Percentiles rank a stretch among this genome's conserved stretches.
These are phyloP conservation scores for Geotrichum aggregatum DNA, from an alignment of 1,139 yeast genomes.

Conservation along the genomic window DNA sequence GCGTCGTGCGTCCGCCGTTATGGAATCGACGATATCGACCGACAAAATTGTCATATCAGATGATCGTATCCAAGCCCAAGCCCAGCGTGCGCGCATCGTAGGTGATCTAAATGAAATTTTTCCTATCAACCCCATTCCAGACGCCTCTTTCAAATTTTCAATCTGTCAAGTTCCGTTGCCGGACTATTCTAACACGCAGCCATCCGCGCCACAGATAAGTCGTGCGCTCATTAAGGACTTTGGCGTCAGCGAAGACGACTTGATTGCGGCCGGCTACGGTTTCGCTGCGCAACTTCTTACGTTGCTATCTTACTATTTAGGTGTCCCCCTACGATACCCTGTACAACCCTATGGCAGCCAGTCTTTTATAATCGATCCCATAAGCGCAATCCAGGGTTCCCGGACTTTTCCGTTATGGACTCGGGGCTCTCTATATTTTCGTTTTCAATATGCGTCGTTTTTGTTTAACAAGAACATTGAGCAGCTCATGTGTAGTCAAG, in stretches of 20 bases:
- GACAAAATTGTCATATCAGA: constrained; percentile 19
- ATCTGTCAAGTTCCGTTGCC: constrained; percentile 37
- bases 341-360: constrained; percentile 49
- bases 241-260: constrained; percentile 36
- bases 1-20: constrained; percentile 8
- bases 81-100: constrained; percentile 31
- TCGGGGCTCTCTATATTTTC: constrained; percentile 45
- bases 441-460: constrained; percentile 52
- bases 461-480: constrained; percentile 49
- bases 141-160: constrained; percentile 35
- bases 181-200: constrained; percentile 23
- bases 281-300: constrained; percentile 45
- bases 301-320: constrained; percentile 44
- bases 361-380: constrained; percentile 50
- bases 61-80: background rate
- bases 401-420: constrained; percentile 49
- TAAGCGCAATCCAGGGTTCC: constrained; percentile 45
- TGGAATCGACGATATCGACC: constrained; percentile 19
- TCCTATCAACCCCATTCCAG: constrained; percentile 38
- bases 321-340: constrained; percentile 50
- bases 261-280: constrained; percentile 50
- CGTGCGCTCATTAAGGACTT: constrained; percentile 19
- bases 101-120: constrained; percentile 34
- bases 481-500: constrained; percentile 44
- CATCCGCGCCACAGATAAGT: constrained; percentile 6